These are phyloP conservation scores for Ogataea chonburiensis DNA, from an alignment of 805 yeast genomes.

Conservation along the genomic window DNA sequence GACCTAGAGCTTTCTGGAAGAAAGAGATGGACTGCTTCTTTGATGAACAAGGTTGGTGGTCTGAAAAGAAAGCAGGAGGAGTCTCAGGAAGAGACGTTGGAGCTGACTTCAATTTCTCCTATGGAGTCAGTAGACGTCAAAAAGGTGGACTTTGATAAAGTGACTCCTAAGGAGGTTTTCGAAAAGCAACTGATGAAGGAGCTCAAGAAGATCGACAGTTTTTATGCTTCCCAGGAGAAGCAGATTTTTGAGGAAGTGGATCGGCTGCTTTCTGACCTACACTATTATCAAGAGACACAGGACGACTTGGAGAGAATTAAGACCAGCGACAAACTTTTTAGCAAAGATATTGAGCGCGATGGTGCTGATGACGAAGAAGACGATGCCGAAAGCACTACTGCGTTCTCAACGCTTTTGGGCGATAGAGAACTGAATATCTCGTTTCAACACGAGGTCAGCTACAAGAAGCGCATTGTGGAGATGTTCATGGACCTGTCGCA, in stretches of 20 bases:
- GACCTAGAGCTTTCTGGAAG: constrained; percentile 12
- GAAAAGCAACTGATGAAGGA: constrained; percentile 47
- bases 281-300: constrained; percentile 32
- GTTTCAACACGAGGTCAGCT: constrained; percentile 47
- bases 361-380: constrained; percentile 38
- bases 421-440: constrained; percentile 50
- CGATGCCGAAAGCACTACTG: constrained; percentile 33
- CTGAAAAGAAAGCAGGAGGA: constrained; percentile 15
- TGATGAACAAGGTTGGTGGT: constrained; percentile 20
- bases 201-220: constrained; percentile 50
- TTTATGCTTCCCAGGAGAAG: constrained; percentile 47
- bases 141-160: constrained; percentile 25
- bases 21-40: constrained; percentile 14
- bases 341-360: constrained; percentile 19
- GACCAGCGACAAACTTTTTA: constrained; percentile 24
- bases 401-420: constrained; percentile 49
- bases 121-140: constrained; percentile 11
- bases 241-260: constrained; percentile 47
- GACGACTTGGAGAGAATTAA: constrained; percentile 23
- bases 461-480: constrained; percentile 46
- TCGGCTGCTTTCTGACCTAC: constrained; percentile 47
- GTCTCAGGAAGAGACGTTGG: constrained; percentile 18
- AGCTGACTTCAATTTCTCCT: constrained; percentile 17
- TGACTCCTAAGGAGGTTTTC: constrained; percentile 43
- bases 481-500: constrained; percentile 46